Conservation (phyloP, 805 yeast genomes). For the Kodamaea jinghongensis region DNA sequence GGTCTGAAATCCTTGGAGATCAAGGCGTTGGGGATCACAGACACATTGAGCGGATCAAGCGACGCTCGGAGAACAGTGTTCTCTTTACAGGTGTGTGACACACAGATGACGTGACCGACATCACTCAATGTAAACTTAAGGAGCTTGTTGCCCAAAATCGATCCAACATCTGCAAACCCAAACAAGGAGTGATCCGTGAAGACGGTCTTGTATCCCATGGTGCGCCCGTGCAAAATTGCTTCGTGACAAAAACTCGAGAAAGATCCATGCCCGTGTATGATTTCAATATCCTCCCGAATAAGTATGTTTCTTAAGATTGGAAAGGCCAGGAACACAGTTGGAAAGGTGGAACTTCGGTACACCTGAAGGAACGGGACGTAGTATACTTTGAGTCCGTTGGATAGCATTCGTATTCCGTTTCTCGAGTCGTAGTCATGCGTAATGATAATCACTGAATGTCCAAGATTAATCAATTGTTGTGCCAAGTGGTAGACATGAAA, state of each 20-base stretch:
- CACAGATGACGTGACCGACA: constrained; percentile 93
- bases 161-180: constrained; percentile 85
- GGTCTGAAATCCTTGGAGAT: constrained; percentile 79
- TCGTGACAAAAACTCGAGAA: constrained; percentile 85
- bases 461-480: constrained; percentile 71
- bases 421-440: constrained; percentile 88
- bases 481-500: constrained; percentile 91
- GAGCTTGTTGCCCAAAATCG: constrained; percentile 82
- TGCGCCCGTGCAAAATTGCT: constrained; percentile 83
- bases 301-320: constrained; percentile 84
- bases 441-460: constrained; percentile 81
- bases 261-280: constrained; percentile 95
- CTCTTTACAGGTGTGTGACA: constrained; percentile 93
- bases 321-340: constrained; percentile 84
- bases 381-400: constrained; percentile 91
- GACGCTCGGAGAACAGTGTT: constrained; percentile 88
- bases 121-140: constrained; percentile 81
- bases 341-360: constrained; percentile 82
- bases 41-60: constrained; percentile 70
- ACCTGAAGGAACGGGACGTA: constrained; percentile 80
- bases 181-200: constrained; percentile 95
- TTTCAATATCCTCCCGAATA: constrained; percentile 79
- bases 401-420: constrained; percentile 74
- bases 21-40: constrained; percentile 96
- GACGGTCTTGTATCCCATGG: constrained; percentile 89